Percentiles rank a stretch among this genome's conserved stretches.
Evolutionary conservation across 73 alveolate species (phyloP).

Genomic region (Stentor coeruleus): DNA sequence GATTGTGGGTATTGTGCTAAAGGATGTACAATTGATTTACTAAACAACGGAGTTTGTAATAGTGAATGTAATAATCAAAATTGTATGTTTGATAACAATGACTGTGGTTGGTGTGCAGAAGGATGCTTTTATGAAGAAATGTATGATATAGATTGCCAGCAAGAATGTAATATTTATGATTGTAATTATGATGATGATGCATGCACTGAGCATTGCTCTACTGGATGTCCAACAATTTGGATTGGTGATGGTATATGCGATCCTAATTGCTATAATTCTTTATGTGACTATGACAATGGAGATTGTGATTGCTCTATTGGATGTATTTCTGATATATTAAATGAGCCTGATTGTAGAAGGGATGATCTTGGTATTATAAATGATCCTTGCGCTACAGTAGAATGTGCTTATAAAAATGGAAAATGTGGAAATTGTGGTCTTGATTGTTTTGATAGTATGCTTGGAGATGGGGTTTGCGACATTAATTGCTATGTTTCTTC

Average conservation of each 20-base stretch:
- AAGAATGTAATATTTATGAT: too few relatives aligned
- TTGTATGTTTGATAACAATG: constrained; percentile 20
- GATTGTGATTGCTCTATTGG: not conserved
- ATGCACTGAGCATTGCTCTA: not conserved
- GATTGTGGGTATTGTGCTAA: constrained; percentile 2
- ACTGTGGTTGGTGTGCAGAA: constrained; percentile 21
- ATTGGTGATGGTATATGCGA: not conserved
- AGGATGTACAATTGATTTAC: not conserved
- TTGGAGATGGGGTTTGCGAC: constrained; percentile 15
- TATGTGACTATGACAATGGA: not conserved
- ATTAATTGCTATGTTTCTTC: not conserved
- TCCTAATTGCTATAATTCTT: not conserved
- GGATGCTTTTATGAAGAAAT: not conserved
- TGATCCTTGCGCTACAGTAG: constrained; percentile 10
- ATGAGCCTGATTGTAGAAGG: not conserved
- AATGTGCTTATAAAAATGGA: constrained; percentile 6
- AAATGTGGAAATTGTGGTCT: not conserved
- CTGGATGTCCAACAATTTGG: not conserved
- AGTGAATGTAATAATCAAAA: not conserved
- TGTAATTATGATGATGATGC: not conserved
- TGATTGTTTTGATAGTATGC: not conserved
- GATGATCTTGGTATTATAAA: not conserved
- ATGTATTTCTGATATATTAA: not conserved
- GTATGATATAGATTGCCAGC: not conserved
- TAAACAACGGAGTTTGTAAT: not conserved